Evolutionary conservation across 352 stramenopile genomes (phyloP).

Genomic region (Pythium dissimile): DNA sequence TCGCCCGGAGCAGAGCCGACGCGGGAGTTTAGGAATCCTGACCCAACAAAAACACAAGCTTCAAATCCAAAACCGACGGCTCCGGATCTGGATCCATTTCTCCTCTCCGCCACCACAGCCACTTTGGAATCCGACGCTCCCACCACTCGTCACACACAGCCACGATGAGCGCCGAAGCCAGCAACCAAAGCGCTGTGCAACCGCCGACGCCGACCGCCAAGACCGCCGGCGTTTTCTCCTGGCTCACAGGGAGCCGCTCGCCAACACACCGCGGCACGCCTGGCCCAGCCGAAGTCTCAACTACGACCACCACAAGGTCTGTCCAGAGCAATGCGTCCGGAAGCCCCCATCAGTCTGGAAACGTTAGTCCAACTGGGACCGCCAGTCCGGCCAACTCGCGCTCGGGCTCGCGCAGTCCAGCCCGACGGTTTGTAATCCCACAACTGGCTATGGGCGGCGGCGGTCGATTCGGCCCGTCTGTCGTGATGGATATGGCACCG

Average conservation of each 20-base stretch:
- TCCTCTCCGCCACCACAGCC: not conserved
- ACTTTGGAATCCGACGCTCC: conserved; percentile 6
- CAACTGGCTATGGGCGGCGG: not conserved
- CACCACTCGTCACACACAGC: not conserved
- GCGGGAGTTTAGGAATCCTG: not conserved
- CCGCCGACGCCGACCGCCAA: not conserved
- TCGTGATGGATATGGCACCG: conserved; percentile 7
- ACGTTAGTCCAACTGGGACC: conserved; percentile 2
- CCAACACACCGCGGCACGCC: conserved; percentile 2
- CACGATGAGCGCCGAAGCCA: conserved; percentile 6
- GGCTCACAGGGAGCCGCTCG: conserved; percentile 9
- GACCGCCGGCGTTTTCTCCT: conserved; percentile 15
- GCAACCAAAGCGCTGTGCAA: conserved; percentile 5
- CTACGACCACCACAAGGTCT: not conserved
- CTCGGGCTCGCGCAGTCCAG: conserved; percentile 2
- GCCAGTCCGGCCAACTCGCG: conserved; percentile 3
- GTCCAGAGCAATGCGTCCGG: conserved; percentile 2
- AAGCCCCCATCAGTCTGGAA: not conserved
- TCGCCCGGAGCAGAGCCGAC: not conserved
- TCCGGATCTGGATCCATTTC: not conserved
- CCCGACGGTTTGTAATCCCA: conserved; percentile 3
- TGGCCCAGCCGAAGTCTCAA: not conserved
- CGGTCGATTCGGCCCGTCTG: not conserved
- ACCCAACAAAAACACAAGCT: too few species aligned
- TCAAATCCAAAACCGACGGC: not conserved